Conservation (phyloP, 75 land plant genomes). For the Cunninghamia lanceolata region DNA sequence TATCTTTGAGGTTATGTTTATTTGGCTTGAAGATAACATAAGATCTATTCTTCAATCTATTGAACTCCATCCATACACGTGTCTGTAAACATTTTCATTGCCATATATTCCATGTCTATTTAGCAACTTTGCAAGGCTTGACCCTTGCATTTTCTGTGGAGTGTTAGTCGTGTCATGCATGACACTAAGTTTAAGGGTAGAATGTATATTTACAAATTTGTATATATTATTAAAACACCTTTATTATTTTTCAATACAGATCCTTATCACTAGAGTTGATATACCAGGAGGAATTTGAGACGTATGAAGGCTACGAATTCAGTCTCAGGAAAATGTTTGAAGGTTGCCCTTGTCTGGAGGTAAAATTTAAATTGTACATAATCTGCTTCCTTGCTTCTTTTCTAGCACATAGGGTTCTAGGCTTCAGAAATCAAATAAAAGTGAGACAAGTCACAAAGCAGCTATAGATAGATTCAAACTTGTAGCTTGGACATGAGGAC, state of each 20-base stretch:
- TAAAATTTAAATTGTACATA: background rate
- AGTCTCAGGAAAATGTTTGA: conserved; percentile 30
- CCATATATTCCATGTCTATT: background rate
- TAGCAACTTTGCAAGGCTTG: background rate
- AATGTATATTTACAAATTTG: background rate
- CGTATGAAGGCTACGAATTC: conserved; percentile 10
- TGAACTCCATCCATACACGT: background rate
- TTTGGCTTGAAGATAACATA: background rate
- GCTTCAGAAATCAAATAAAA: background rate
- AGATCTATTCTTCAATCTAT: background rate
- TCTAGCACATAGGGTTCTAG: background rate
- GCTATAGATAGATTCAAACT: background rate
- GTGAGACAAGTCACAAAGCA: background rate
- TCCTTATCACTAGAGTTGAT: conserved; percentile 41
- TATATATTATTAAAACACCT: background rate
- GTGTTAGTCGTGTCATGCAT: background rate
- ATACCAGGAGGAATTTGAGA: conserved; percentile 10
- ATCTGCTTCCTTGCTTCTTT: background rate
- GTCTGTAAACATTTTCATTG: background rate
- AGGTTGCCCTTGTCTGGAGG: conserved; percentile 43
- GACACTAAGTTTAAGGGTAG: background rate
- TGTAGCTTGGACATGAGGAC: background rate
- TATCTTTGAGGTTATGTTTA: background rate
- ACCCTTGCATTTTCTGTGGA: background rate
- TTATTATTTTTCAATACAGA: conserved; percentile 15